Percentiles rank a stretch among this genome's conserved stretches.
These are phyloP conservation scores for Byssoonygena ceratinophila DNA, from an alignment of 2,329 filamentous ascomycete species.

Conservation along the genomic window DNA sequence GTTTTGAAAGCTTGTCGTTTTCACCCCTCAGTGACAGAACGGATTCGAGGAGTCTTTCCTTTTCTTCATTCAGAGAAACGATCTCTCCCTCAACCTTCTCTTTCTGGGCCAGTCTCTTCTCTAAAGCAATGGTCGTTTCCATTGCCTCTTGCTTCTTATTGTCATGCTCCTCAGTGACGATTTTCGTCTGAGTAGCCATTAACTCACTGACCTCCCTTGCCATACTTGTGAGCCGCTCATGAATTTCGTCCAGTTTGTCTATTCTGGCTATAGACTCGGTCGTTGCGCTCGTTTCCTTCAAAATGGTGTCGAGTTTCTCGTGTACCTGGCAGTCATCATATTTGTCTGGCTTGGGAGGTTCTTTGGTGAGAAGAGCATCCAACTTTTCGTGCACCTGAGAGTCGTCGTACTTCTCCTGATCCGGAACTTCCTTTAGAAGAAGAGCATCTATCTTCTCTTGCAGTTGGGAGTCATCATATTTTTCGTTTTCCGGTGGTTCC, in stretches of 20 bases:
- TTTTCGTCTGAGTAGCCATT: constrained; percentile 62
- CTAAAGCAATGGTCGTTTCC: constrained; percentile 68
- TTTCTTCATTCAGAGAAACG: constrained; percentile 45
- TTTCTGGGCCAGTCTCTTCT: constrained; percentile 59
- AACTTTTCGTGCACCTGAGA: constrained; percentile 50
- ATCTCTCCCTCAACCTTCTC: constrained; percentile 49
- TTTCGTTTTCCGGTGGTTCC: constrained; percentile 34
- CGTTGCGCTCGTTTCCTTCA: constrained; percentile 45
- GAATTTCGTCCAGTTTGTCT: constrained; percentile 76
- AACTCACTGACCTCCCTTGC: constrained; percentile 77
- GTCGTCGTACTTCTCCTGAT: constrained; percentile 52
- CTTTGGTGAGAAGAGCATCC: constrained; percentile 33
- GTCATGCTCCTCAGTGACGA: constrained; percentile 66
- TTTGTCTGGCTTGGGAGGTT: constrained; percentile 30
- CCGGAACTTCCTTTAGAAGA: constrained; percentile 18
- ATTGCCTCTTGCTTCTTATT: constrained; percentile 68
- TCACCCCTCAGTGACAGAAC: constrained; percentile 40
- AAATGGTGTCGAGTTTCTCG: constrained; percentile 46
- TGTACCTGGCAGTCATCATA: constrained; percentile 52
- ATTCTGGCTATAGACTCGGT: constrained; percentile 64
- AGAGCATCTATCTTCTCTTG: constrained; percentile 50
- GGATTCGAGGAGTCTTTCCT: constrained; percentile 50
- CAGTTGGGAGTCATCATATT: constrained; percentile 51
- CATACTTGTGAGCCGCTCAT: constrained; percentile 73
- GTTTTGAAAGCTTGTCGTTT: constrained; percentile 59